phyloP scores from a whole-genome alignment of 495 filamentous ascomycete genomes.

The Ascodesmis nigricans region DNA sequence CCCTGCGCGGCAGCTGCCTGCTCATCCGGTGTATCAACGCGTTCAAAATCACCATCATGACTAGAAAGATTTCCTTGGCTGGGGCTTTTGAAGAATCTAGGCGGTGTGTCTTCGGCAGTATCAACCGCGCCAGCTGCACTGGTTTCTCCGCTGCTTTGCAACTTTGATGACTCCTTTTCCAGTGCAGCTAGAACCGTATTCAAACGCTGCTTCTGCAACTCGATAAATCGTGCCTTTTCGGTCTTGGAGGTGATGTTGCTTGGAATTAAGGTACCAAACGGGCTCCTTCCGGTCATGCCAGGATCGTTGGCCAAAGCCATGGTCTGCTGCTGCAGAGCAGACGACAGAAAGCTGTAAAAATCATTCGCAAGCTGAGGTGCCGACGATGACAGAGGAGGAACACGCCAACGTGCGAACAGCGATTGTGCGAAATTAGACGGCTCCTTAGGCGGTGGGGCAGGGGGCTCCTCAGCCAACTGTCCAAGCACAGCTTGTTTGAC shows the following conservation, averaged over 20 bases:
- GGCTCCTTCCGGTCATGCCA: not conserved
- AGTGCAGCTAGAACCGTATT: slow-evolving; percentile 18
- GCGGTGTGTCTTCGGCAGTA: slow-evolving; percentile 7
- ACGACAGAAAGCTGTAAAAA: slow-evolving; percentile 53
- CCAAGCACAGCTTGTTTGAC: slow-evolving; percentile 49
- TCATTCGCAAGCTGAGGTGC: slow-evolving; percentile 32
- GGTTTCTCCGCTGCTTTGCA: slow-evolving; percentile 10
- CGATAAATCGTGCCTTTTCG: slow-evolving; percentile 18
- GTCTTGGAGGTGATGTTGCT: slow-evolving; percentile 12
- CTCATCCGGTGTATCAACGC: slow-evolving; percentile 17
- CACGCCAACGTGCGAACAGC: slow-evolving; percentile 63
- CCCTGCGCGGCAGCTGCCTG: slow-evolving; percentile 8
- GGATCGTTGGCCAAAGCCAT: slow-evolving; percentile 6
- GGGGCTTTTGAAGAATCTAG: slow-evolving; percentile 10
- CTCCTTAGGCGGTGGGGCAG: slow-evolving; percentile 27
- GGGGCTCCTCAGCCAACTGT: slow-evolving; percentile 28
- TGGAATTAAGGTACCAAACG: slow-evolving; percentile 11
- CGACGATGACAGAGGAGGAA: slow-evolving; percentile 33
- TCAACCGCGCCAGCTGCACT: slow-evolving; percentile 14
- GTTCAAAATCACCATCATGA: slow-evolving; percentile 16
- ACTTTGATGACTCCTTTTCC: slow-evolving; percentile 17
- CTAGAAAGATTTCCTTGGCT: slow-evolving; percentile 14
- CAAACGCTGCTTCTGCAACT: slow-evolving; percentile 17
- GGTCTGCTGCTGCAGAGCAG: slow-evolving; percentile 27
- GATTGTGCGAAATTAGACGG: slow-evolving; percentile 47